These are phyloP conservation scores for Petasospora rhodanensis DNA, from an alignment of 1,139 yeast genomes.

Conservation along the genomic window DNA sequence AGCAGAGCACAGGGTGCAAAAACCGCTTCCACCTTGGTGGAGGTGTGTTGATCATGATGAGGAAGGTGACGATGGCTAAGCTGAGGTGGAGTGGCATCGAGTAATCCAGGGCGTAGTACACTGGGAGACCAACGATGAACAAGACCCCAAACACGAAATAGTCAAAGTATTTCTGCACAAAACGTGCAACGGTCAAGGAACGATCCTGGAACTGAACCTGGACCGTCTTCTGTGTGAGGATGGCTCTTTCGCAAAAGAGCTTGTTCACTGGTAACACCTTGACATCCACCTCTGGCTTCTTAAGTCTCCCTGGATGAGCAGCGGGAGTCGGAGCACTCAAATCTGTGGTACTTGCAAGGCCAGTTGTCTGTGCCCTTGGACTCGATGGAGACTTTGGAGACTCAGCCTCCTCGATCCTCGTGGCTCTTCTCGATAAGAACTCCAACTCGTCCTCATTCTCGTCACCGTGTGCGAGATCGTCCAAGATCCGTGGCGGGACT, in stretches of 20 bases:
- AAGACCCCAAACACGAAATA: slow-evolving; percentile 46
- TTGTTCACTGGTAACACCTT: slow-evolving; percentile 12
- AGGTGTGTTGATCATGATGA: slow-evolving; percentile 56
- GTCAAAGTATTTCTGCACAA: slow-evolving; percentile 46
- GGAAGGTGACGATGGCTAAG: slow-evolving; percentile 39
- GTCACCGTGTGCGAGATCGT: too few relatives aligned
- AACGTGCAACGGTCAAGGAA: slow-evolving; percentile 33
- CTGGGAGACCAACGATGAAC: slow-evolving; percentile 51
- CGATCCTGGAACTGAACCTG: slow-evolving; percentile 1
- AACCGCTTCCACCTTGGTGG: slow-evolving; percentile 45
- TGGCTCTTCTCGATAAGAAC: too few relatives aligned
- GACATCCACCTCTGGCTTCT: slow-evolving; percentile 22
- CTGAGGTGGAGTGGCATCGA: slow-evolving; percentile 61
- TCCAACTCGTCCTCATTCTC: too few relatives aligned
- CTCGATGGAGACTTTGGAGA: too few relatives aligned
- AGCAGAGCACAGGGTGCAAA: slow-evolving; percentile 68
- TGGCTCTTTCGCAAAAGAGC: slow-evolving; percentile 21
- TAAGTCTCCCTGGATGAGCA: slow-evolving; percentile 18
- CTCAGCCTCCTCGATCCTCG: too few relatives aligned
- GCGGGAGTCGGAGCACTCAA: slow-evolving; percentile 13
- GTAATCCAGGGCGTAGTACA: slow-evolving; percentile 38
- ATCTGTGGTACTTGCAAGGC: slow-evolving; percentile 4
- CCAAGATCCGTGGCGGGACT: too few relatives aligned
- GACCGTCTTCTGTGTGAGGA: slow-evolving; percentile 15
- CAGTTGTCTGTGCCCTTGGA: too few relatives aligned